These are phyloP conservation scores for Psilocybe cyanescens DNA, from an alignment of 768 basidiomycete genomes.

Conservation along the genomic window DNA sequence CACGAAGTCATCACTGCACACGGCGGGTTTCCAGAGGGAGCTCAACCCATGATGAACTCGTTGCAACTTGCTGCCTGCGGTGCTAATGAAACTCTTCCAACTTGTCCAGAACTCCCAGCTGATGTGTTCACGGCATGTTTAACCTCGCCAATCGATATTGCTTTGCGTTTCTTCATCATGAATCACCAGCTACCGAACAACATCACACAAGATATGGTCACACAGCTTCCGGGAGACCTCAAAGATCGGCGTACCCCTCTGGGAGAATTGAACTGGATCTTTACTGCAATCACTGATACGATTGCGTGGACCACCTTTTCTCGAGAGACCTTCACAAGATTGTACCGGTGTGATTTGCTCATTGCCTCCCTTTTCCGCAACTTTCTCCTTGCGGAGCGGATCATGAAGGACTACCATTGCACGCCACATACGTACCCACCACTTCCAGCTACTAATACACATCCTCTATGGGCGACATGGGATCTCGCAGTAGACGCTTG, in stretches of 20 bases:
- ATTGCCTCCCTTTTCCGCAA: constrained; percentile 97
- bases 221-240: constrained; percentile 94
- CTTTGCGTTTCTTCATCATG: constrained; percentile 91
- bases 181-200: constrained; percentile 84
- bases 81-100: constrained; percentile 89
- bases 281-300: constrained; percentile 98
- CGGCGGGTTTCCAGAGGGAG: constrained; percentile 62
- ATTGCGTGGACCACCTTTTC: constrained; percentile 99
- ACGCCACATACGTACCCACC: constrained; percentile 93
- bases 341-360: constrained; percentile 94
- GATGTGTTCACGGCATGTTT: constrained; percentile 98
- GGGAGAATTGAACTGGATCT: constrained; percentile 99
- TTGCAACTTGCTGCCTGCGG: constrained; percentile 96
- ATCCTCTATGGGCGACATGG: constrained; percentile 96
- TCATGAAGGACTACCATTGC: constrained; percentile 98
- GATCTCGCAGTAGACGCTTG: constrained; percentile 96
- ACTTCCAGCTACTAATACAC: constrained; percentile 95
- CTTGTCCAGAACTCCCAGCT: constrained; percentile 95
- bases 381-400: constrained; percentile 94
- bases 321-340: constrained; percentile 87
- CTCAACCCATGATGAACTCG: constrained; percentile 79
- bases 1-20: constrained; percentile 61
- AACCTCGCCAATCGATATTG: constrained; percentile 98
- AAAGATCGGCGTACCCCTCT: constrained; percentile 96
- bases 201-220: constrained; percentile 86